Evolutionary conservation across 768 basidiomycete genomes (phyloP).

Genomic region (Phallus indusiatus): DNA sequence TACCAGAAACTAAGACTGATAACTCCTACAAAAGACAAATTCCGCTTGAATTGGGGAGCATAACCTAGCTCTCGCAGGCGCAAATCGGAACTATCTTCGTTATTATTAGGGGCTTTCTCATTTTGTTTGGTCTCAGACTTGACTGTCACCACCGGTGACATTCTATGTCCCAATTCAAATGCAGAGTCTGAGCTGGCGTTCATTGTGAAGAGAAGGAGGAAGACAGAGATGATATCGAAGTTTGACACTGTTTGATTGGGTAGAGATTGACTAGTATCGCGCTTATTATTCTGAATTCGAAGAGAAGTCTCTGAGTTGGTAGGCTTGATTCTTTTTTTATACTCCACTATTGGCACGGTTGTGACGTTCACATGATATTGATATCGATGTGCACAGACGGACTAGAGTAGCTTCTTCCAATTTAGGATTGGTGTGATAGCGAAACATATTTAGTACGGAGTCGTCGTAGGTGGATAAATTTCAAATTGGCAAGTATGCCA

Average conservation of each 20-base stretch:
- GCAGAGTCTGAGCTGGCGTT: background rate
- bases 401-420: no score
- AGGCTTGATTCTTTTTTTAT: background rate
- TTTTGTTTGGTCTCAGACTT: background rate
- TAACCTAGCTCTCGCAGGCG: slow-evolving; percentile 44
- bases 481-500: no score
- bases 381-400: no score
- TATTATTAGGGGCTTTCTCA: background rate
- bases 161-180: background rate
- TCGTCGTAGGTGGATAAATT: no score
- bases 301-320: background rate
- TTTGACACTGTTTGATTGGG: background rate
- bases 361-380: no score
- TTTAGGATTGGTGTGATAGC: no score
- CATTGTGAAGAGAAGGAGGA: background rate
- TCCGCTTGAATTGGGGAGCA: slow-evolving; percentile 44
- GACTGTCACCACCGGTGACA: no score
- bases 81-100: slow-evolving; percentile 20
- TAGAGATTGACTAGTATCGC: background rate
- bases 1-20: slow-evolving; percentile 45
- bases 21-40: slow-evolving; percentile 52
- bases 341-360: no score
- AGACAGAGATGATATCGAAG: no score
- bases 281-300: background rate
- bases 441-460: no score